A percentile compares a stretch with the other conserved stretches of the same genome.
These are phyloP conservation scores for Elymus sibiricus DNA, from an alignment of 176 grass and related monocot genomes.

Conservation along the genomic window DNA sequence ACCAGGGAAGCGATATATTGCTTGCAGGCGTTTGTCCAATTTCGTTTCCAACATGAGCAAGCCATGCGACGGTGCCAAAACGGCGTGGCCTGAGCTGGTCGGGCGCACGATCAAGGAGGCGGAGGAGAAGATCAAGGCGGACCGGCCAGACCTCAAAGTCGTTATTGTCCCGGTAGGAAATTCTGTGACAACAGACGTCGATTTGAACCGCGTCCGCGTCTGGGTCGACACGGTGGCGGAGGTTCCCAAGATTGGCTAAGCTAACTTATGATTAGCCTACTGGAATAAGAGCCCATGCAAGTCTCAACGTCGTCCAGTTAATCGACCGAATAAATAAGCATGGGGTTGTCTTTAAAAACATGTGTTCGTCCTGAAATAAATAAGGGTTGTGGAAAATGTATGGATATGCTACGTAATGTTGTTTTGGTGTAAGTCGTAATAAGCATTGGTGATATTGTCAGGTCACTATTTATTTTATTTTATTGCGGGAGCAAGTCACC, in stretches of 20 bases:
- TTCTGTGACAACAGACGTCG: accelerated
- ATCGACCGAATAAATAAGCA: background rate
- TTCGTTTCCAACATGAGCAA: background rate
- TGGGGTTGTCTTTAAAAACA: too few relatives aligned
- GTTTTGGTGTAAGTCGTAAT: background rate
- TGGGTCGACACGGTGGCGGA: conserved; percentile 20
- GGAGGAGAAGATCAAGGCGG: conserved; percentile 20
- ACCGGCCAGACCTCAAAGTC: conserved; percentile 12
- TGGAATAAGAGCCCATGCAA: background rate
- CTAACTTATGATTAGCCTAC: too few relatives aligned
- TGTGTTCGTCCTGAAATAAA: too few relatives aligned
- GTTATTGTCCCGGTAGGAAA: background rate
- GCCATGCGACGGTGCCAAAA: background rate
- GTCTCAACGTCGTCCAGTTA: background rate
- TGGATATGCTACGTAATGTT: background rate
- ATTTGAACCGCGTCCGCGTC: background rate
- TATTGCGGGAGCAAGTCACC: too few relatives aligned
- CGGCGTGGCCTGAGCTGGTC: conserved; percentile 31
- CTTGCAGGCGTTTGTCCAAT: background rate
- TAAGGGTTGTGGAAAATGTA: too few relatives aligned
- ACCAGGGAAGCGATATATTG: background rate
- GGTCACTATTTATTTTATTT: too few relatives aligned
- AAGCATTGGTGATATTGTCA: too few relatives aligned
- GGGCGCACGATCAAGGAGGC: conserved; percentile 15
- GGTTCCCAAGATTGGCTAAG: conserved; percentile 20